phyloP scores from a whole-genome alignment of 2,329 filamentous ascomycete genomes.

The Lachnellula occidentalis region DNA sequence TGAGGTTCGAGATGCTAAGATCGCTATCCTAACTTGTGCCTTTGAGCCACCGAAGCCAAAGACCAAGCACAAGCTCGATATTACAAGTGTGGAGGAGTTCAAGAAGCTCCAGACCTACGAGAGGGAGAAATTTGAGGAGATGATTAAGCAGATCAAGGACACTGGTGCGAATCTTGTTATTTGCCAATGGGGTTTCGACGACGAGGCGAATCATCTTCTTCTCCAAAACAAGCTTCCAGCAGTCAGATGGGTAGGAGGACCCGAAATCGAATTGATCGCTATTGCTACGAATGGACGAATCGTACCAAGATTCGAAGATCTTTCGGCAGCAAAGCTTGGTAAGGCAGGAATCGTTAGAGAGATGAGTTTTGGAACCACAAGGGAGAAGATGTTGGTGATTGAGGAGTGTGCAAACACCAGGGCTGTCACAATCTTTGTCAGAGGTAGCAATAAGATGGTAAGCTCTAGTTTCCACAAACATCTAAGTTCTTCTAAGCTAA shows the following conservation, averaged over 20 bases:
- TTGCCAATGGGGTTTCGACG: constrained; percentile 99
- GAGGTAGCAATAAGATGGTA: constrained; percentile 99
- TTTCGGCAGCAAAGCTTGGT: constrained; percentile 86
- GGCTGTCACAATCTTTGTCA: constrained; percentile 92
- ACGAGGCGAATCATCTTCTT: constrained; percentile 95
- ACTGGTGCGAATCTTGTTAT: constrained; percentile 96
- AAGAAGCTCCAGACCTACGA: constrained; percentile 97
- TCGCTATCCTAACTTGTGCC: constrained; percentile 94
- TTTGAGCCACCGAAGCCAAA: constrained; percentile 99
- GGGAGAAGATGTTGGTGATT: constrained; percentile 99
- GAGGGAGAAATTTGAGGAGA: constrained; percentile 92
- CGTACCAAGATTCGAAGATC: constrained; percentile 92
- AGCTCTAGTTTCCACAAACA: constrained; percentile 27
- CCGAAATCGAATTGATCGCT: constrained; percentile 96
- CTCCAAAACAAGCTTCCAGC: constrained; percentile 95
- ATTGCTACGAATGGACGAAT: constrained; percentile 98
- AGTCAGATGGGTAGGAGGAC: constrained; percentile 95
- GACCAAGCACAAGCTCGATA: constrained; percentile 99
- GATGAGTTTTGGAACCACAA: constrained; percentile 93
- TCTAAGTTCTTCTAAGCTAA: constrained; percentile 18
- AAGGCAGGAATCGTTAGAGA: constrained; percentile 85
- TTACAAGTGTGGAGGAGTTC: constrained; percentile 95
- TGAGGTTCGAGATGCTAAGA: constrained; percentile 90
- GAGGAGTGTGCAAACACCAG: constrained; percentile 98
- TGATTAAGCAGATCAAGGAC: constrained; percentile 98